These are phyloP conservation scores for Phaeoacremonium minimum DNA, from an alignment of 2,329 filamentous ascomycete genomes.

Conservation along the genomic window DNA sequence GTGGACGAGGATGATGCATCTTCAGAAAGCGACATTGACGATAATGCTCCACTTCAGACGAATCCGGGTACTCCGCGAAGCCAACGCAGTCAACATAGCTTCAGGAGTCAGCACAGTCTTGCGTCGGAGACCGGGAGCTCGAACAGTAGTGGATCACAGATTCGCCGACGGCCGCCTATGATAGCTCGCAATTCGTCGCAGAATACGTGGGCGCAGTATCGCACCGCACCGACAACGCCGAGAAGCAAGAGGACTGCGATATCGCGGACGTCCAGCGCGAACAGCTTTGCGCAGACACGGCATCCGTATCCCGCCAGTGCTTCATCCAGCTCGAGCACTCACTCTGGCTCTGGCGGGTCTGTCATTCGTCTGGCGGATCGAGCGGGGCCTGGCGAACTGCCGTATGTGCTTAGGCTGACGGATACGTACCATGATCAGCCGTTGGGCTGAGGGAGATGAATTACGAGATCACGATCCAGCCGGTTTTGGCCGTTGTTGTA, in stretches of 20 bases:
- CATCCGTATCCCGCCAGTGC: conserved; percentile 31
- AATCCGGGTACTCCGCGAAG: conserved; percentile 34
- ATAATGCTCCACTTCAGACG: conserved; percentile 14
- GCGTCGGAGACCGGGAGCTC: conserved; percentile 5
- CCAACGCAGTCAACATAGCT: conserved; percentile 4
- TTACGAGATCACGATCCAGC: neutral
- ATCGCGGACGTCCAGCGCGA: conserved; percentile 29
- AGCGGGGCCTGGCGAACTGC: conserved; percentile 24
- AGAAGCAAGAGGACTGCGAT: conserved; percentile 35
- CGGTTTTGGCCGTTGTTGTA: neutral
- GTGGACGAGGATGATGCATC: conserved; percentile 11
- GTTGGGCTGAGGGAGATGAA: neutral
- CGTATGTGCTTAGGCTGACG: conserved; percentile 30
- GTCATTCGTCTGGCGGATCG: conserved; percentile 44
- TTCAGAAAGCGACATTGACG: conserved; percentile 22
- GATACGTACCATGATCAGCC: conserved; percentile 1
- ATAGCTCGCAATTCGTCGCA: conserved; percentile 34
- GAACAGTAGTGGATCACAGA: conserved; percentile 7
- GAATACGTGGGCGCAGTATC: conserved; percentile 38
- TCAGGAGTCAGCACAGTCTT: conserved; percentile 13
- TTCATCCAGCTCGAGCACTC: conserved; percentile 18
- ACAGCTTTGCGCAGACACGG: conserved; percentile 37
- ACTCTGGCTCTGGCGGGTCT: conserved; percentile 30
- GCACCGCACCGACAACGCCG: conserved; percentile 51
- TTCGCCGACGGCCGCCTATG: conserved; percentile 17